Base-by-base conservation (phyloP, 192 early-diverging fungal genomes). In the Podila clonocystis region DNA sequence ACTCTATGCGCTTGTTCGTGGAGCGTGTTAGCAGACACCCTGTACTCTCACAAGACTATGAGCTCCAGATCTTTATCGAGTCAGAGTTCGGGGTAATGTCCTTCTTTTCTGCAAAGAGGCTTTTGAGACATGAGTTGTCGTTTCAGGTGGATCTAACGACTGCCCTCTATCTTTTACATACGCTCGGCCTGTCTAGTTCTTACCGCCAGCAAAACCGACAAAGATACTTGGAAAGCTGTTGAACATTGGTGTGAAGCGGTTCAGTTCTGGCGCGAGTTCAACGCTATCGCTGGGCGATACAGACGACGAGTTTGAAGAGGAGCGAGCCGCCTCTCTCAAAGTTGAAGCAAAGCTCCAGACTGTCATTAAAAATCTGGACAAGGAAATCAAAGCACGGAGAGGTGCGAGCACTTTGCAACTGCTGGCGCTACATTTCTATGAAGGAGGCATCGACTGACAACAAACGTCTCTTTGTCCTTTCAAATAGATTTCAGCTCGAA, bases 61-160 rank as follows among this genome's bases (percentile, higher is more conserved):
- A 85, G 63, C 66, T 85, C 9, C 75, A 77, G 64, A 79, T 82
- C 52, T 85, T 85, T 78, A 79, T 85, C 24, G 84, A 85, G 38
- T 82, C 79, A 30, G 75, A 82, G 55, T 85, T 85, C 74, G 75
- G 80, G 28, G 83, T 82, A 82, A 57, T 31, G 58, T 50, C 1
- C 28, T 30, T 59, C 41, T 58, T 28, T 19, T 36, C 57, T 24
- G 3, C 19, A 8, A 45, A 7, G 30, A 33, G 5, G 50, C 38
- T 26, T 26, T 59, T n/a, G 55, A 20, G 9, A 9, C 34, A 11
- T 36, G 33, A 8, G 34, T 9, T 36, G 34, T 36, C 33, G 34
- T 36, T 36, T 36, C 34, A 6, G 34, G 34, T 36, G 9, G 34
- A 36, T 11, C 34, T 36, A 36, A 36, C 34, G 9, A 36, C 0